Evolutionary conservation across 495 filamentous ascomycete genomes (phyloP), one percentile per base, ranked within the genome.

Genomic region (Massariosphaeria phaeospora): DNA sequence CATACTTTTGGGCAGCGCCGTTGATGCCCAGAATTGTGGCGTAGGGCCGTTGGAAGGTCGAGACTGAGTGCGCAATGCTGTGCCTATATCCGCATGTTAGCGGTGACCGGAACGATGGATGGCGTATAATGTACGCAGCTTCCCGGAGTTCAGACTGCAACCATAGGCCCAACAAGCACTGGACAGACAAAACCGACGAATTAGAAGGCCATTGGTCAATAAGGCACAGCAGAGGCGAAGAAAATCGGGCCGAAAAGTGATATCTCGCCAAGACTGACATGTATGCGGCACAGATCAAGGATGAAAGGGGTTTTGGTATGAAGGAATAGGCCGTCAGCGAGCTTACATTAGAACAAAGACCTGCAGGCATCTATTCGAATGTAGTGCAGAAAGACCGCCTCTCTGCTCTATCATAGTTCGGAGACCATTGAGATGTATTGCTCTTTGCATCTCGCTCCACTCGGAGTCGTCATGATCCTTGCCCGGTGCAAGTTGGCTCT

Each of bases 261-360:
- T 20, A 7, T 21, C 43, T n/a, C n/a, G n/a, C n/a, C n/a, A n/a
- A n/a, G n/a, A n/a, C n/a, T n/a, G n/a, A n/a, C n/a, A n/a, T n/a
- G n/a, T n/a, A n/a, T n/a, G n/a, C n/a, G n/a, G n/a, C n/a, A n/a
- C n/a, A n/a, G n/a, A n/a, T n/a, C 8, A 15, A 17, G 23, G 17
- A 3, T 9, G 17, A 17, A 21, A 48, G 36, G 38, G 29, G 44
- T 21, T 6, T 36, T 45, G 36, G 51, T 50, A 57, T 47, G n/a
- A 10, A 40, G 26, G 33, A 21, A 43, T 24, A 26, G 15, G 35
- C n/a, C 27, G 30, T 20, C 42, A 34, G 52, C 40, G 48, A 25
- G 55, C 64, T 48, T 33, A 67, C 65, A 64, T 66, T 10, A 67
- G 34, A 10, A 67, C 52, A 33, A 67, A 65, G 6, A 54, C 40